Conservation (phyloP, 345 rosid species). For the Aurinia saxatilis region DNA sequence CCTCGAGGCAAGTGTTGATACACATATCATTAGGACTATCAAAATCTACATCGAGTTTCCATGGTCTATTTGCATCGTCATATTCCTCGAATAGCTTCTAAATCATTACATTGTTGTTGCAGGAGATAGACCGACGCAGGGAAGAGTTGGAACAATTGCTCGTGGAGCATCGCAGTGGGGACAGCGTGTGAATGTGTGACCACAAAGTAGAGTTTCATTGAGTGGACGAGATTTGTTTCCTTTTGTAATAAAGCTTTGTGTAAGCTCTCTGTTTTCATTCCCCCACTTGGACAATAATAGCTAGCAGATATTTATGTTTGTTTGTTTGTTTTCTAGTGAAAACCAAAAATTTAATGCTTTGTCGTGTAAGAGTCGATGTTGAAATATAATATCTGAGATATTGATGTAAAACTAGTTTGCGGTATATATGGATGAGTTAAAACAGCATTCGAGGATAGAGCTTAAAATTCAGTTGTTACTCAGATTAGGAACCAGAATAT, state of each 20-base stretch:
- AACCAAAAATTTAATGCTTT: background rate
- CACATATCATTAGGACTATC: too few species aligned
- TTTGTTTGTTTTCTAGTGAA: background rate
- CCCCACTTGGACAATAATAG: constrained; percentile 9
- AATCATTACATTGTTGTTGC: constrained; percentile 12
- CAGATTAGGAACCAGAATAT: too few species aligned
- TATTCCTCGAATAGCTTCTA: background rate
- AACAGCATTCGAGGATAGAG: too few species aligned
- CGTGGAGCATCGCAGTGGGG: constrained; percentile 35
- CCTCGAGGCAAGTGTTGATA: constrained; percentile 53
- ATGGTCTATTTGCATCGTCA: background rate
- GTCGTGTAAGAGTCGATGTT: background rate
- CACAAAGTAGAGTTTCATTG: constrained; percentile 8
- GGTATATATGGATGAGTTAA: background rate
- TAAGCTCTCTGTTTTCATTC: background rate
- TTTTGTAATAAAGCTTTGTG: constrained; percentile 10
- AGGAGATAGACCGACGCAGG: constrained; percentile 78
- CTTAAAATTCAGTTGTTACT: too few species aligned
- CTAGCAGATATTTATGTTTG: background rate
- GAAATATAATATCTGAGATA: background rate
- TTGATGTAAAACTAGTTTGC: background rate
- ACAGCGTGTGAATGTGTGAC: constrained; percentile 13
- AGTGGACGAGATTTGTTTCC: background rate
- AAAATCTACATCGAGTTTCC: background rate
- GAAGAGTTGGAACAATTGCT: constrained; percentile 88